A percentile compares a stretch with the other conserved stretches of the same genome.
Evolutionary conservation across 208 protist genomes (phyloP).

Genomic region (Trypanosomatidae sp.): DNA sequence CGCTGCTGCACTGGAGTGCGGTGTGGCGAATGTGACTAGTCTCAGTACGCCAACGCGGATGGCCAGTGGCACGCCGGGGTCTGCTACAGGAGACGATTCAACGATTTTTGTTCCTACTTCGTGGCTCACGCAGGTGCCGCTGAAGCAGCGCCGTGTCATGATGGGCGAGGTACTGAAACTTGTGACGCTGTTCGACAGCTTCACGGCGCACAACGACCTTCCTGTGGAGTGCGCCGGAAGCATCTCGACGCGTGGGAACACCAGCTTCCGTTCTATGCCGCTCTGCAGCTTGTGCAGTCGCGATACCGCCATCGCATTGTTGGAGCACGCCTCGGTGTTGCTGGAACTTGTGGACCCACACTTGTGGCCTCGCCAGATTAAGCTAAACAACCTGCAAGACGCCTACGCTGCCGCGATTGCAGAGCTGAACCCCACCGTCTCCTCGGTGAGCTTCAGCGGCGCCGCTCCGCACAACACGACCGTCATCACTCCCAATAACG

Average conservation of each 20-base stretch:
- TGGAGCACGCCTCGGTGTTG: constrained; percentile 22
- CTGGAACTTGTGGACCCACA: constrained; percentile 25
- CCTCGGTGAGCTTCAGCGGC: constrained; percentile 5
- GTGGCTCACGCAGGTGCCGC: constrained; percentile 50
- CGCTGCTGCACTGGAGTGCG: constrained; percentile 34
- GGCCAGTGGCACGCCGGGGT: neutral
- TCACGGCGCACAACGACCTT: constrained; percentile 73
- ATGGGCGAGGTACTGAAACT: constrained; percentile 57
- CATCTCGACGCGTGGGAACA: constrained; percentile 47
- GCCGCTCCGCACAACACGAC: constrained; percentile 4
- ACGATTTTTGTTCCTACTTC: constrained; percentile 14
- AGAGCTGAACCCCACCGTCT: constrained; percentile 20
- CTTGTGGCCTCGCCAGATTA: constrained; percentile 25
- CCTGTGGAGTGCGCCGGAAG: constrained; percentile 38
- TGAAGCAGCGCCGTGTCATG: constrained; percentile 39
- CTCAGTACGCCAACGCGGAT: neutral
- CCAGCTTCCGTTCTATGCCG: constrained; percentile 31
- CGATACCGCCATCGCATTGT: constrained; percentile 29
- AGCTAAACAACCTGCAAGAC: constrained; percentile 20
- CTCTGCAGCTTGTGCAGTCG: constrained; percentile 44
- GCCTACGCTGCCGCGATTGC: constrained; percentile 16
- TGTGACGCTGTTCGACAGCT: constrained; percentile 71
- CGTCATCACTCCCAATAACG: constrained; percentile 4
- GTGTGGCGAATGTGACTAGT: constrained; percentile 18
- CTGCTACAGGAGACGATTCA: neutral